Base-by-base conservation (phyloP, 768 basidiomycete species). In the Plicaturopsis crispa region DNA sequence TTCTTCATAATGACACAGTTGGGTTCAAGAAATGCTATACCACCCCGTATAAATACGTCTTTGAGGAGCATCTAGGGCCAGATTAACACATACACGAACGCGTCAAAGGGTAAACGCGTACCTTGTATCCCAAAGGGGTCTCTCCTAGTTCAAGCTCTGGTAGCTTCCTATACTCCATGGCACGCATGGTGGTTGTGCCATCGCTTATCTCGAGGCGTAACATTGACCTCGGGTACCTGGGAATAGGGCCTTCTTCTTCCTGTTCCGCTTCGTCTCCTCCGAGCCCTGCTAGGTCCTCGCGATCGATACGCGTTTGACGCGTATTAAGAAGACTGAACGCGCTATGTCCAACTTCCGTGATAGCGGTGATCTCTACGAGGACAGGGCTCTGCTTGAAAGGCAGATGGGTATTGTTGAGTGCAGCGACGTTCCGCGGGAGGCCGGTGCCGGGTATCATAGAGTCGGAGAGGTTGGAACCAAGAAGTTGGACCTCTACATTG, bases 91-190 rank as follows among this genome's bases (percentile, higher is more conserved):
- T 37, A 11, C n/a, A 36, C 11, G 14, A 38, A 16, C 7, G n/a
- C 16, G 33, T 23, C 32, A 24, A 42, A 31, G 35, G 50, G 24
- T 44, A 31, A 12, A n/a, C 12, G 38, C 34, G 16, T 6, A 88
- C 92, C 69, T 97, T 97, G 52, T 64, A 85, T 6, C 93, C 93
- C 21, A 93, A 62, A 3, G 74, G 74, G 1, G 91, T 94, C 14
- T 70, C 73, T 6, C 84, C 86, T 13, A 97, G 67, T 35, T 69
- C 68, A 14, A 97, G 46, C 31, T 75, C 67, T 1, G 75, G 72
- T 20, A 96, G 53, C 17, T 67, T 60, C 38, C 72, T 74, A 46
- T 81, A 89, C 53, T 97, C 93, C 45, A 93, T 78, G 2, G 85
- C 93, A 24, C 71, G 69, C 22, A 93, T 55, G 3, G 60, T 69